phyloP scores from a whole-genome alignment of 305 asterid species.

The Fraxinus paxiana region DNA sequence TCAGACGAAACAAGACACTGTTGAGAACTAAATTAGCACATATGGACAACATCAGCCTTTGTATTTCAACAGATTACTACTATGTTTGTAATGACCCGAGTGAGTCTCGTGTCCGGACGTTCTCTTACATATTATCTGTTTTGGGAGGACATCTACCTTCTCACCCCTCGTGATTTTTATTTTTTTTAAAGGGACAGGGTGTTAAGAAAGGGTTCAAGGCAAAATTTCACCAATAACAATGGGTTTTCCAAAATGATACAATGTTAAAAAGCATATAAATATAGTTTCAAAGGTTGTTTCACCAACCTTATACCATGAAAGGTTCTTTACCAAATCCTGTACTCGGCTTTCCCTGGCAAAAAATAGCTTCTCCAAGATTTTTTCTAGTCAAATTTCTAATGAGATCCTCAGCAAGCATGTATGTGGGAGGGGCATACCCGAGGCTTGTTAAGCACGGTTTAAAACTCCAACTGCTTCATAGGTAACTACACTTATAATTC shows the following conservation, averaged over 20 bases:
- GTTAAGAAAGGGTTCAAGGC: neutral
- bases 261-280: neutral
- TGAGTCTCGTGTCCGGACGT: neutral
- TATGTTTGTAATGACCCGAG: neutral
- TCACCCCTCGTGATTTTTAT: neutral
- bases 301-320: neutral
- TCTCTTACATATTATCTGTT: too few relatives aligned
- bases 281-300: neutral
- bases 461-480: neutral
- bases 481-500: conserved; percentile 48
- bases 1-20: neutral
- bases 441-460: neutral
- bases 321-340: neutral
- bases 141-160: neutral
- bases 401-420: neutral
- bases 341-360: neutral
- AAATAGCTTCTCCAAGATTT: neutral
- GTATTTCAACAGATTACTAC: neutral
- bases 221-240: neutral
- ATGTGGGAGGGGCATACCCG: neutral
- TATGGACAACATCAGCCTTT: neutral
- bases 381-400: neutral
- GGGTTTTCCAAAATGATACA: neutral
- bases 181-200: neutral
- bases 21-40: neutral